A percentile compares a stretch with the other conserved stretches of the same genome.
Conservation (phyloP, 2,329 filamentous ascomycete genomes). For the Coniochaeta sp. region DNA sequence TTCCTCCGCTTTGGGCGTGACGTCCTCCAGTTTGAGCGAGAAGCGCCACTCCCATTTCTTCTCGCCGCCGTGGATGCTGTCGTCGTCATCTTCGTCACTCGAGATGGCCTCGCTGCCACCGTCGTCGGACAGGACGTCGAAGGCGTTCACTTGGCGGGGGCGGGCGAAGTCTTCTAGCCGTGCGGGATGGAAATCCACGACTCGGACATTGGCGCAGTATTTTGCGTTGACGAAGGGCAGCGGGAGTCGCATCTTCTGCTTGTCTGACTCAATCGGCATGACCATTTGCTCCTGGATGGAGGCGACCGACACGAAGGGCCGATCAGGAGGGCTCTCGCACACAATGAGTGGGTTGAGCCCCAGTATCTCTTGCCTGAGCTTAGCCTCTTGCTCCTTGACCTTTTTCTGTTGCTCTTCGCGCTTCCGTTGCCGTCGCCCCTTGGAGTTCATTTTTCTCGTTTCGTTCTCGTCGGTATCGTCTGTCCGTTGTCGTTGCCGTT, state of each 20-base stretch:
- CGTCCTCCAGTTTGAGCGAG: constrained; percentile 70
- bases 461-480: constrained; percentile 9
- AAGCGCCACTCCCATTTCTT: constrained; percentile 77
- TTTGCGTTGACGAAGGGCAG: constrained; percentile 70
- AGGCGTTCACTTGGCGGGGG: constrained; percentile 37
- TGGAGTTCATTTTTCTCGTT: constrained; percentile 14
- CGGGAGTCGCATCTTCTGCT: constrained; percentile 26
- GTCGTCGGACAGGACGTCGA: constrained; percentile 40
- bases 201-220: constrained; percentile 64
- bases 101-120: constrained; percentile 19
- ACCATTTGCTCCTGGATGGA: constrained; percentile 34
- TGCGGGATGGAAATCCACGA: constrained; percentile 72
- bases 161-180: constrained; percentile 64
- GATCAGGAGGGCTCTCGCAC: constrained; percentile 33
- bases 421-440: constrained; percentile 18
- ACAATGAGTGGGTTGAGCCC: constrained; percentile 26
- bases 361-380: constrained; percentile 15
- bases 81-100: constrained; percentile 21
- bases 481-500: too few relatives aligned
- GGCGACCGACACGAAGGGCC: constrained; percentile 30
- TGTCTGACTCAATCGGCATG: too few relatives aligned
- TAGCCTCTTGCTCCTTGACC: constrained; percentile 19
- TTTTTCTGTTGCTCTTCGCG: constrained; percentile 17
- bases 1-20: constrained; percentile 22
- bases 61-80: constrained; percentile 11